Conservation (phyloP, 345 rosid species). For the Acer negundo region DNA sequence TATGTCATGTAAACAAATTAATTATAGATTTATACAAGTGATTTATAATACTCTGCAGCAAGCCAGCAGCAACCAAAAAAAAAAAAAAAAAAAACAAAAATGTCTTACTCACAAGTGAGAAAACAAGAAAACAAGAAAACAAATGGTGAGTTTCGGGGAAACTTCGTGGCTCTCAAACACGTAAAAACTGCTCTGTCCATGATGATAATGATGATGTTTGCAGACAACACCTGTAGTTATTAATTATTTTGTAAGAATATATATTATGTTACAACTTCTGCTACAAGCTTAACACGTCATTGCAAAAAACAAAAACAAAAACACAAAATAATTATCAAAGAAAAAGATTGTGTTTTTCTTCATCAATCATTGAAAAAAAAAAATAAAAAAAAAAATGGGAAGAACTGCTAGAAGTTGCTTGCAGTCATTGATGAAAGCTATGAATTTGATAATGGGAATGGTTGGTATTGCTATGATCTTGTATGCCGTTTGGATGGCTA, state of each 20-base stretch:
- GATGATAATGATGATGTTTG: not conserved
- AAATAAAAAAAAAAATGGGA: conserved; percentile 30
- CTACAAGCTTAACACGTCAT: not conserved
- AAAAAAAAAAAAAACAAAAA: too few relatives aligned
- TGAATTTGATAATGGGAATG: conserved; percentile 47
- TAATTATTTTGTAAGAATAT: too few relatives aligned
- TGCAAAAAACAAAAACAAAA: too few relatives aligned
- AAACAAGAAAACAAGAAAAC: not conserved
- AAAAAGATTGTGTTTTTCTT: not conserved
- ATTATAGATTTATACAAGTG: too few relatives aligned
- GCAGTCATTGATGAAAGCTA: conserved; percentile 37
- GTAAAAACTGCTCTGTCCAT: not conserved
- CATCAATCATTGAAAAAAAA: not conserved
- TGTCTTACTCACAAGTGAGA: not conserved
- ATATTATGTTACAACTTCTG: too few relatives aligned
- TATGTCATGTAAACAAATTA: too few relatives aligned
- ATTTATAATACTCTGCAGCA: too few relatives aligned
- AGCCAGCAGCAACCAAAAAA: too few relatives aligned
- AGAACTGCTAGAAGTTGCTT: conserved; percentile 36
- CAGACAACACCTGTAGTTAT: not conserved
- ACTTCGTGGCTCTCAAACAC: conserved; percentile 11
- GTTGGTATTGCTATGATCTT: conserved; percentile 54
- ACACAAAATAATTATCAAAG: not conserved
- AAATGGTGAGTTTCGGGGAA: conserved; percentile 16
- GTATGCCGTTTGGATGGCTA: conserved; percentile 56